Conservation (phyloP, 768 basidiomycete genomes). For the Tricholoma bakamatsutake region DNA sequence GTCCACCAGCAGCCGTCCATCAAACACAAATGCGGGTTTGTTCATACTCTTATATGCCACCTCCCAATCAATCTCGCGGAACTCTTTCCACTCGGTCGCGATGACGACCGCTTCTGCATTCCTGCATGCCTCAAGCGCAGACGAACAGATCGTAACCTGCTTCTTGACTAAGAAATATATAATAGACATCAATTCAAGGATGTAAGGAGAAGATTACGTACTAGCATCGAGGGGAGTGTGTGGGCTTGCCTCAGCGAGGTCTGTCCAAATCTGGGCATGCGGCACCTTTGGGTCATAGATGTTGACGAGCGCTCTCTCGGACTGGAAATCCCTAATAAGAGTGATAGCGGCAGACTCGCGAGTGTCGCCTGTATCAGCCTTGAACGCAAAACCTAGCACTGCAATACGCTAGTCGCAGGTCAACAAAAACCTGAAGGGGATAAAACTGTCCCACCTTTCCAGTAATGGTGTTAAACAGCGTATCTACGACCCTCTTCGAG, state of each 20-base stretch:
- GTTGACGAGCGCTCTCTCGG: slow-evolving; percentile 80
- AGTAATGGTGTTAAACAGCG: slow-evolving; percentile 97
- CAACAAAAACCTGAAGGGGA: background rate
- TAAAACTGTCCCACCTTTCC: slow-evolving; percentile 59
- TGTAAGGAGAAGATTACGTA: slow-evolving; percentile 33
- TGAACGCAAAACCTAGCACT: slow-evolving; percentile 97
- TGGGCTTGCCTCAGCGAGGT: slow-evolving; percentile 68
- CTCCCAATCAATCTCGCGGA: slow-evolving; percentile 88
- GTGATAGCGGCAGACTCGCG: slow-evolving; percentile 96
- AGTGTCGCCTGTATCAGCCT: slow-evolving; percentile 98
- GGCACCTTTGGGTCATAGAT: slow-evolving; percentile 92
- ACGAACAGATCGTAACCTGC: slow-evolving; percentile 71
- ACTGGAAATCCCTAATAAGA: slow-evolving; percentile 88
- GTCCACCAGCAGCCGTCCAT: slow-evolving; percentile 86
- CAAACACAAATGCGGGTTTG: slow-evolving; percentile 98
- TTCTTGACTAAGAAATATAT: slow-evolving; percentile 63
- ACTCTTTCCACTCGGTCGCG: slow-evolving; percentile 98
- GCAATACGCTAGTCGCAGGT: slow-evolving; percentile 64
- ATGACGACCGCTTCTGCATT: slow-evolving; percentile 91
- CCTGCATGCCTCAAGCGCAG: slow-evolving; percentile 84
- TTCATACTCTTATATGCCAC: slow-evolving; percentile 83
- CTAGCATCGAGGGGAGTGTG: slow-evolving; percentile 55
- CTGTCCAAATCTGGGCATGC: slow-evolving; percentile 81
- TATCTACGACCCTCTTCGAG: slow-evolving; percentile 93
- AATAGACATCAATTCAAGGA: background rate